Base-by-base conservation (phyloP, 139 green algal species). In the Picochlorum sp. region DNA sequence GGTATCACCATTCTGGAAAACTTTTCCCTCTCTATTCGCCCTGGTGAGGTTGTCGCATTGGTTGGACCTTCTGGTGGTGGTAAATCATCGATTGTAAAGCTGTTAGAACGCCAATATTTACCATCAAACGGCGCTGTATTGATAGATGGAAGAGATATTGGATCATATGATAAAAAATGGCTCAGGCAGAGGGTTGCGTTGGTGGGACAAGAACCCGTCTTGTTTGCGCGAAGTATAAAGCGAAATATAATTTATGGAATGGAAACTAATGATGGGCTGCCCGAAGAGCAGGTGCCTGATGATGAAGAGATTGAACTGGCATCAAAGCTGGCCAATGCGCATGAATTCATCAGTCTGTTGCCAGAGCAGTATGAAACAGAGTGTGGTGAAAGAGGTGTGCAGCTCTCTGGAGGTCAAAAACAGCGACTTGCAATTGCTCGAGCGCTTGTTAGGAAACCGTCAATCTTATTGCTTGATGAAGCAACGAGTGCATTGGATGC, bases 401-500 rank as follows among this genome's bases (percentile, higher is more conserved):
- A 81, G 64, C 65, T 97, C 16, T 82, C 57, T 8, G 91, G 91
- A 4, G 90, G 89, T 0, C 89, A 94, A 71, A 91, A 90, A 79
- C 90, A 97, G 79, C 82, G 90, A n/a, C 86, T 98, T 16, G 90
- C 90, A 34, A 95, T 98, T 34, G 92, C 92, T 1, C 68, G 92
- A 1, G 92, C 92, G 10, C 79, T 98, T 4, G 71, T 96, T 13
- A 76, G 84, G 26, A 64, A 82, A 41, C 87, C 90, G 45, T 49
- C 77, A 9, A 69, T 95, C 34, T 80, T 98, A 68, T 89, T 98
- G 38, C 75, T 98, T 49, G 92, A 98, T 69, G 90, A 97, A 66
- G 90, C 90, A 9, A 97, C 91, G 0, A 85, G 69, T 16, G 83
- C 87, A 21, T 76, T 94, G 46, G 87, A 93, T 62, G 74, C 82